Evolutionary conservation across 2,329 filamentous ascomycete genomes (phyloP), one percentile per base, ranked within the genome.

Genomic region (Alternaria sp.): DNA sequence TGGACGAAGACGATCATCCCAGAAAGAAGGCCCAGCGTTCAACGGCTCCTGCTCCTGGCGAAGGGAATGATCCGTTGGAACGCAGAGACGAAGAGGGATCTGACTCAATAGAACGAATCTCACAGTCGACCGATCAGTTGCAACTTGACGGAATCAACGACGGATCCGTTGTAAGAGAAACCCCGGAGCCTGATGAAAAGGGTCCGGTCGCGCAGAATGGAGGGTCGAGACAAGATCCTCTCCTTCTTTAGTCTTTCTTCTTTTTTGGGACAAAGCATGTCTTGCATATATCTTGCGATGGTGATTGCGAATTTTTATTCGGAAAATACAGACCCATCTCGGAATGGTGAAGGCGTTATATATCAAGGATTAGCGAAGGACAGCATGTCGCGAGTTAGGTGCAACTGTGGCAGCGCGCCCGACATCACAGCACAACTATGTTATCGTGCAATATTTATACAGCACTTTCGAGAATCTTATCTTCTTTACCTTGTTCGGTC

Each of bases 151-250:
- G 40, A 9, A 14, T 27, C 25, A n/a, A 34, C 12, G 32, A 49
- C 7, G 54, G 51, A 38, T 30, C 34, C 6, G 11, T 52, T 4
- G 28, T 66, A 8, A 45, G 49, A 32, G 63, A 66, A 28, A 66
- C 61, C 18, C 61, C 61, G 16, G 54, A 60, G 40, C 51, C 58
- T 16, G 11, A 22, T 36, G 38, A 54, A 43, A 52, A 16, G 22
- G 63, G 55, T 36, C 49, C 53, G 5, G n/a, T 16, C 89, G 77
- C 3, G 90, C 91, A 50, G 94, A 94, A 54, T 45, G 38, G 40
- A n/a, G 20, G 22, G 28, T 41, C 20, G 5, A 27, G 36, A 27
- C 32, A 28, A 36, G 38, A 52, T n/a, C n/a, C 46, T 51, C 36
- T 43, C 12, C 20, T 28, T 55, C 30, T 48, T 11, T 36, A 48